phyloP scores from a whole-genome alignment of 495 filamentous ascomycete species.

The Penicillium lividum region DNA sequence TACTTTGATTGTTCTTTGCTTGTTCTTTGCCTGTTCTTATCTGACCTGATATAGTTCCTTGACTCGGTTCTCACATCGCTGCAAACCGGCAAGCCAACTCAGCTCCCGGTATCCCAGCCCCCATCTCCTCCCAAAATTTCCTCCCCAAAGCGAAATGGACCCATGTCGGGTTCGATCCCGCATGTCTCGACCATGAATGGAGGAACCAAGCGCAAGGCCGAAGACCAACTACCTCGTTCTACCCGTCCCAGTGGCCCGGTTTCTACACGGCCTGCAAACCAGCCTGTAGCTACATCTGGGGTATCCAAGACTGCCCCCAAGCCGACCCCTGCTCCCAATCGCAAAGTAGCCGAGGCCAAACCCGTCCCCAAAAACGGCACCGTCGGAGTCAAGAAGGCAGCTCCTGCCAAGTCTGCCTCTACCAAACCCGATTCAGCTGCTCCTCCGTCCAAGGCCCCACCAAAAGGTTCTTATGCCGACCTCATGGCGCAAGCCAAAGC shows the following conservation, averaged over 20 bases:
- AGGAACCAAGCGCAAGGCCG: constrained; percentile 48
- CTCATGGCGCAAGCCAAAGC: constrained; percentile 44
- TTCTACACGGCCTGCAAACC: constrained; percentile 12
- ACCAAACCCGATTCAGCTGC: constrained; percentile 5
- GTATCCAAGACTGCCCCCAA: constrained; percentile 11
- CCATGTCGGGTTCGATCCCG: constrained; percentile 19
- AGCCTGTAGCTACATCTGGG: constrained; percentile 19
- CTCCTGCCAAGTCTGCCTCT: constrained; percentile 7
- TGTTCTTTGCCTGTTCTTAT: constrained; percentile 3
- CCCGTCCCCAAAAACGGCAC: constrained; percentile 22
- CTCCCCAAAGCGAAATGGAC: constrained; percentile 31
- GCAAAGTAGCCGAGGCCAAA: constrained; percentile 5
- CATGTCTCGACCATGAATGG: constrained; percentile 18
- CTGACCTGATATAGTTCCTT: constrained; percentile 50
- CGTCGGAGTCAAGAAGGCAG: constrained; percentile 12
- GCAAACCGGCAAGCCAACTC: constrained; percentile 45
- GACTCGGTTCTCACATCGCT: constrained; percentile 60
- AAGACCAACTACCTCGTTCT: constrained; percentile 38
- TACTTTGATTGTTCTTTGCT: background rate
- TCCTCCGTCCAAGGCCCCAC: constrained; percentile 34
- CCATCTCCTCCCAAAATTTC: constrained; percentile 32
- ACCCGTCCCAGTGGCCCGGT: constrained; percentile 27
- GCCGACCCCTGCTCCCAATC: constrained; percentile 16
- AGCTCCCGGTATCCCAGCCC: constrained; percentile 30
- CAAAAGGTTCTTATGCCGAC: constrained; percentile 46